These are phyloP conservation scores for Emmonsiellopsis sp. DNA, from an alignment of 2,329 filamentous ascomycete genomes.

Conservation along the genomic window DNA sequence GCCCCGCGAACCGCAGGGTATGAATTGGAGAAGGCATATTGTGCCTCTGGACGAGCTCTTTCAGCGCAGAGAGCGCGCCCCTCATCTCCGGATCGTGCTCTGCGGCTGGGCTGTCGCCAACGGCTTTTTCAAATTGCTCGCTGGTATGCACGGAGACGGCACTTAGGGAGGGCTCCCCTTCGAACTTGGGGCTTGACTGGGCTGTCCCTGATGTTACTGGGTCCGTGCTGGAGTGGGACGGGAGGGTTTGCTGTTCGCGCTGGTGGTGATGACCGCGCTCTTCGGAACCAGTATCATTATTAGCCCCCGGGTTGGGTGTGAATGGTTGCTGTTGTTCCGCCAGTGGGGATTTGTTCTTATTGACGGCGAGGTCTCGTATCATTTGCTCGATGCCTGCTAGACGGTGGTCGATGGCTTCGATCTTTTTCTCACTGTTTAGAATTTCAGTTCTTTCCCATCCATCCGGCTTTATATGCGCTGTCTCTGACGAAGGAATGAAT, in stretches of 20 bases:
- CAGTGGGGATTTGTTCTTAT: slow-evolving; percentile 3
- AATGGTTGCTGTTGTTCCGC: background rate
- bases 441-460: background rate
- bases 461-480: background rate
- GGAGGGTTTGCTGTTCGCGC: background rate
- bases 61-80: slow-evolving; percentile 28
- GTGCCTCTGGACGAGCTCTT: slow-evolving; percentile 30
- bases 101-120: slow-evolving; percentile 24
- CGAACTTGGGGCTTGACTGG: slow-evolving; percentile 26
- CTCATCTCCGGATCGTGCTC: slow-evolving; percentile 29
- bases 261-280: background rate
- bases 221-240: slow-evolving; percentile 12
- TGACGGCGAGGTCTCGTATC: slow-evolving; percentile 26
- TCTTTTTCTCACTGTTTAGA: slow-evolving; percentile 39
- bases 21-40: slow-evolving; percentile 18
- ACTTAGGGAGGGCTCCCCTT: slow-evolving; percentile 41
- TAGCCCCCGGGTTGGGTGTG: background rate
- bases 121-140: slow-evolving; percentile 33
- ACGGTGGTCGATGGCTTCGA: slow-evolving; percentile 43
- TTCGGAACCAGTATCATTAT: background rate
- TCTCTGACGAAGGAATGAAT: background rate
- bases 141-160: slow-evolving; percentile 40
- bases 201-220: slow-evolving; percentile 18
- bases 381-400: slow-evolving; percentile 39
- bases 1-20: slow-evolving; percentile 20